phyloP scores from a whole-genome alignment of 2,329 filamentous ascomycete species.

The Trichoderma arundinaceum region DNA sequence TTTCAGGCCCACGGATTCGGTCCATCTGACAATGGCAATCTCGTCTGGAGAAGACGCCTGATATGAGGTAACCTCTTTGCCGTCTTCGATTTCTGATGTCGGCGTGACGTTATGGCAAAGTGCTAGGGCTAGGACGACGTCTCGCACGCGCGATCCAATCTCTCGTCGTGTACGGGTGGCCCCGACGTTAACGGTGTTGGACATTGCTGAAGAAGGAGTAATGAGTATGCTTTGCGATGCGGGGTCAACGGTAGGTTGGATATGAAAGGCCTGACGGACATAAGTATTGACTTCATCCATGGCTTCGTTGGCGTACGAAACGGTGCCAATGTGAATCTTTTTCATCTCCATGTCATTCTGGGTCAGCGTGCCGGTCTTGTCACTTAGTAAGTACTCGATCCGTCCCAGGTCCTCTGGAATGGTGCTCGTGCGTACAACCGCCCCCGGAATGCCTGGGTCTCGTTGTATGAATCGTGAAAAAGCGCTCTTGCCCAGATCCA shows the following conservation, averaged over 20 bases:
- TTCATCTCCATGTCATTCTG: conserved; percentile 99
- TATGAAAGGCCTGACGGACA: conserved; percentile 80
- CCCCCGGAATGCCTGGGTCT: conserved; percentile 86
- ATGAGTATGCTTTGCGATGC: conserved; percentile 61
- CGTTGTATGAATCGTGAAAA: conserved; percentile 96
- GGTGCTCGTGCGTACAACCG: conserved; percentile 93
- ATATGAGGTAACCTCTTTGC: conserved; percentile 79
- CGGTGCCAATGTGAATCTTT: conserved; percentile 97
- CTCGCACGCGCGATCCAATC: conserved; percentile 89
- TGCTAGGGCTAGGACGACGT: conserved; percentile 89
- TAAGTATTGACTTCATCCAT: conserved; percentile 96
- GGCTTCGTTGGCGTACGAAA: conserved; percentile 96
- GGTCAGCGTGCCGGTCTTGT: conserved; percentile 97
- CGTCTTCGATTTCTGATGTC: conserved; percentile 76
- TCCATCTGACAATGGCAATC: conserved; percentile 96
- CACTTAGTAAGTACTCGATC: conserved; percentile 93
- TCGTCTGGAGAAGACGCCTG: conserved; percentile 98
- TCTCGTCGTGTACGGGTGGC: conserved; percentile 87
- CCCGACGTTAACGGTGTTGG: conserved; percentile 62
- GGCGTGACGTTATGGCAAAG: conserved; percentile 98
- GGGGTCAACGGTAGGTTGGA: conserved; percentile 53
- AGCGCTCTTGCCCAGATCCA: conserved; percentile 95
- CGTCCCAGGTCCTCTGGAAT: conserved; percentile 95
- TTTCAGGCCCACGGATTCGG: conserved; percentile 86
- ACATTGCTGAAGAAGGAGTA: conserved; percentile 76